Evolutionary conservation across 2,329 filamentous ascomycete genomes (phyloP), one percentile per base, ranked within the genome.

Genomic region (Sodiomyces alkalinus): DNA sequence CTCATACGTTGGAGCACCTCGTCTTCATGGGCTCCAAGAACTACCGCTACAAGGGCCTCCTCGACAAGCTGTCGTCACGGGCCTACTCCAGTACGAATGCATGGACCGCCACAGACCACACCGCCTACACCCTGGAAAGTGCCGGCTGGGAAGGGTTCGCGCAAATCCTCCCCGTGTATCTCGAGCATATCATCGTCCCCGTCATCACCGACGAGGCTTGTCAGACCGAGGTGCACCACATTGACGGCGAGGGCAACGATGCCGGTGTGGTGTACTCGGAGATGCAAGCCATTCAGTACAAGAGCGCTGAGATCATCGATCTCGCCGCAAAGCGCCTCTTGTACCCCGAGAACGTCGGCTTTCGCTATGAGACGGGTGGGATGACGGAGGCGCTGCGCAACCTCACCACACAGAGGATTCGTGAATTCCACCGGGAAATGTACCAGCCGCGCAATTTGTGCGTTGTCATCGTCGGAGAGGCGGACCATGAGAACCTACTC

Each of bases 191-290:
- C 18, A 71, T 98, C 36, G 61, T 92, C 7, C 90, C 90, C 0
- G 93, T 83, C 6, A 62, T 98, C 35, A 96, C 86, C 1, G 87
- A 98, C 51, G 80, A 86, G 31, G 83, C 74, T 8, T 94, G 92
- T 48, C 78, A 87, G 39, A 98, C 90, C 3, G 90, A 98, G 52
- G 90, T 98, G 2, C 85, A 93, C 57, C 90, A 98, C 49, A 71
- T 98, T 31, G 83, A 98, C 47, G 87, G 83, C 11, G 74, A 81
- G 40, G 90, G 90, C 32, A 80, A 96, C 38, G 90, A 98, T 64
- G 90, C 90, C 22, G 90, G 85, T 37, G 86, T 94, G 2, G 90
- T 98, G 7, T 98, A 98, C 54, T 94, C 87, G 0, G 90, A 98
- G 55, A 98, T 98, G 90, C 90, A 98, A 54, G 90, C 77, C 15